Percentiles rank a stretch among this genome's conserved stretches.
Evolutionary conservation across 2,329 filamentous ascomycete species (phyloP).

Genomic region (Sordariomycetes sp.): DNA sequence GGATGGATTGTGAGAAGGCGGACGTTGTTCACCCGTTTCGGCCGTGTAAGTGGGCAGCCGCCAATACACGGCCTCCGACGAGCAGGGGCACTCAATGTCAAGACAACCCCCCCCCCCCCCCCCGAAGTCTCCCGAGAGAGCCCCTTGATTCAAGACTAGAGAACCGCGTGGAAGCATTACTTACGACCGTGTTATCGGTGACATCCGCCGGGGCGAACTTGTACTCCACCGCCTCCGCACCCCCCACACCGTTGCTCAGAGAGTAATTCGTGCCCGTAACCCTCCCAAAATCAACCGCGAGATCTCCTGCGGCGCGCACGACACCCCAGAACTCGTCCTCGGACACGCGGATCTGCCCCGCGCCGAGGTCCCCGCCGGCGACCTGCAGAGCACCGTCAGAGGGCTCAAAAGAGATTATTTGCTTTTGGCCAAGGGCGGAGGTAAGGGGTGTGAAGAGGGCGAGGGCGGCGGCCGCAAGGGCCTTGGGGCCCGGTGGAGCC

Average conservation of each 20-base stretch:
- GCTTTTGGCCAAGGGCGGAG: constrained; percentile 32
- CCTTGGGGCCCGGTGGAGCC: constrained; percentile 3
- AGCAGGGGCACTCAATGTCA: background rate
- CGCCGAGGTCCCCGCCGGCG: constrained; percentile 19
- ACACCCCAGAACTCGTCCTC: constrained; percentile 53
- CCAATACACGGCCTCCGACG: background rate
- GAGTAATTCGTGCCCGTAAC: constrained; percentile 54
- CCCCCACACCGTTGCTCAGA: constrained; percentile 31
- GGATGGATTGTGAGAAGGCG: background rate
- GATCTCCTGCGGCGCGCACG: constrained; percentile 51
- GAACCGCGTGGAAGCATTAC: constrained; percentile 9
- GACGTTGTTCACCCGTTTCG: background rate
- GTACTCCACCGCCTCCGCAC: constrained; percentile 23
- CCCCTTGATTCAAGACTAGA: too few relatives aligned
- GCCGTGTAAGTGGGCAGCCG: background rate
- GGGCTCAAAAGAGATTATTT: constrained; percentile 26
- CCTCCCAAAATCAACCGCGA: constrained; percentile 56
- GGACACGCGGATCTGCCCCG: constrained; percentile 40
- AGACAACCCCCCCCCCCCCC: too few relatives aligned
- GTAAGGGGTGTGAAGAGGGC: constrained; percentile 10
- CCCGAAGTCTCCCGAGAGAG: too few relatives aligned
- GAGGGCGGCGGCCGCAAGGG: constrained; percentile 6
- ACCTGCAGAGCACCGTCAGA: constrained; percentile 16
- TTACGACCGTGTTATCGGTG: constrained; percentile 31
- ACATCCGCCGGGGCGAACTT: constrained; percentile 28